Evolutionary conservation across 2,329 filamentous ascomycete species (phyloP), one percentile per base, ranked within the genome.

Genomic region (Fusarium illudens): DNA sequence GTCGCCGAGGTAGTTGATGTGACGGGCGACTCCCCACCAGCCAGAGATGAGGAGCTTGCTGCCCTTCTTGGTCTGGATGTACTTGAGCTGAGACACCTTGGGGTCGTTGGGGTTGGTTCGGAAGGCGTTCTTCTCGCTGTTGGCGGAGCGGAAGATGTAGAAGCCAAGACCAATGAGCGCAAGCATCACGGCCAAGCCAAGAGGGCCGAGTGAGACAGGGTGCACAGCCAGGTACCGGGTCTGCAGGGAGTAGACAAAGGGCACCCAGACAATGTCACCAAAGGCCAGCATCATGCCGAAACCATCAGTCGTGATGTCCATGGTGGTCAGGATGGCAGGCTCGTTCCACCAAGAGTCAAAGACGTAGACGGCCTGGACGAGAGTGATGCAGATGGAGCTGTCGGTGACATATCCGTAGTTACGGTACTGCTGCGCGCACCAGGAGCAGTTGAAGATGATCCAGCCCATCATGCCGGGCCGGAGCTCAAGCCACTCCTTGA

Each of bases 251-350:
- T 97, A 98, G 61, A 93, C 85, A 77, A 97, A 97, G 0, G 95
- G 95, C 3, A 97, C 87, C 95, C 95, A 98, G 65, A 92, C 92
- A 6, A 97, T 84, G 74, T 98, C 95, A 58, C 94, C 95, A 76
- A 97, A 97, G 2, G 92, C 85, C 32, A 98, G 86, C 95, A 98
- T 98, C 82, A 93, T 93, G 55, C 95, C 95, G 72, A 98, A 97
- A 6, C 95, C 95, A 73, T 98, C 95, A 39, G 90, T 92, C 53
- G 91, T 97, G 70, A 97, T 91, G 76, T 98, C 95, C 81, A 98
- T 97, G 30, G 94, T 97, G 2, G 94, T 97, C 68, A 97, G 82
- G 65, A 97, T 91, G 3, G 93, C 91, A 0, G 92, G 86, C 78
- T 98, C 95, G 86, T 95, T 96, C 83, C 90, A 94, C 68, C 93